These are phyloP conservation scores for Fusarium tanahbumbuense DNA, from an alignment of 2,329 filamentous ascomycete species.

Conservation along the genomic window DNA sequence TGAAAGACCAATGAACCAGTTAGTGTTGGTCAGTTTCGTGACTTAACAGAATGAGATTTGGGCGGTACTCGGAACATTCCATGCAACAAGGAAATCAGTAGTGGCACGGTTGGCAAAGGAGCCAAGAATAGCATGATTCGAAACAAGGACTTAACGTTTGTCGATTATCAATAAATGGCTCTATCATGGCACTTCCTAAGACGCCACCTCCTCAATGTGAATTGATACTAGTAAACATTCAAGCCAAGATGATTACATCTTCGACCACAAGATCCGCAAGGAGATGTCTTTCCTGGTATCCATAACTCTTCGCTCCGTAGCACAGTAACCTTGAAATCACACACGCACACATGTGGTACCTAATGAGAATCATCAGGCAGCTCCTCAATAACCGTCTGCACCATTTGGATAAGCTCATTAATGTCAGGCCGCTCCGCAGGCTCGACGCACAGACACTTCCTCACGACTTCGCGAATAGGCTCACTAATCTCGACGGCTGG, in stretches of 20 bases:
- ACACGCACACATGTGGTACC: not conserved
- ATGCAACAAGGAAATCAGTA: not conserved
- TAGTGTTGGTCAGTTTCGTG: not conserved
- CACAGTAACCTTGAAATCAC: not conserved
- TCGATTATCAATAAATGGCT: conserved; percentile 34
- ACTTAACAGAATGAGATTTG: not conserved
- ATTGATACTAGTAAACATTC: conserved; percentile 13
- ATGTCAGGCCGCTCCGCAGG: conserved; percentile 88
- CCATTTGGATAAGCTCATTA: conserved; percentile 81
- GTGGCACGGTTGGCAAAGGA: not conserved
- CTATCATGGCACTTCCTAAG: conserved; percentile 41
- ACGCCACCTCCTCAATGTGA: conserved; percentile 41
- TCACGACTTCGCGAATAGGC: conserved; percentile 85
- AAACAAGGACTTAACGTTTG: conserved; percentile 27
- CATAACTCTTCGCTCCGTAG: conserved; percentile 5
- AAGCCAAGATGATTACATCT: not conserved
- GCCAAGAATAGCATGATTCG: conserved; percentile 13
- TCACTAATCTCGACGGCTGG: conserved; percentile 75
- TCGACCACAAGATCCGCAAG: conserved; percentile 14
- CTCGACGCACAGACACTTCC: conserved; percentile 87
- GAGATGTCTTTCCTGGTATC: conserved; percentile 27
- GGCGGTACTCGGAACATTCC: not conserved
- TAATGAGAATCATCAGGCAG: conserved; percentile 66
- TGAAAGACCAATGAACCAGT: not conserved
- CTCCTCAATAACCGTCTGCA: conserved; percentile 77